phyloP scores from a whole-genome alignment of 768 basidiomycete genomes.

The Peribolospora baueri region DNA sequence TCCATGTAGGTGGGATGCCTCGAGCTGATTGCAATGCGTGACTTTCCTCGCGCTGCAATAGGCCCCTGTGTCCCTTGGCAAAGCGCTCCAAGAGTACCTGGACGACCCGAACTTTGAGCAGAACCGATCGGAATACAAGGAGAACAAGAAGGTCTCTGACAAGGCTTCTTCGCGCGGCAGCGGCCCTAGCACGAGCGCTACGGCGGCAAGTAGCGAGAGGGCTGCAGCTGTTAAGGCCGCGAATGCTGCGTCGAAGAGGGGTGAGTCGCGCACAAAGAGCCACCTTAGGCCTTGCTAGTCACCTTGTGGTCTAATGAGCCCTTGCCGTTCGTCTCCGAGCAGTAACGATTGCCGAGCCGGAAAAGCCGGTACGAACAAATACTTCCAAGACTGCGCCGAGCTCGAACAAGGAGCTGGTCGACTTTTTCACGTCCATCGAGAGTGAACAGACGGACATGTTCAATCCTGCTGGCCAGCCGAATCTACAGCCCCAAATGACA shows the following conservation, averaged over 20 bases:
- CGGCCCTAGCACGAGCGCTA: not conserved
- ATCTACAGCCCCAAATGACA: conserved; percentile 18
- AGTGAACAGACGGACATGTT: conserved; percentile 48
- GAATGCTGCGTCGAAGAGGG: conserved; percentile 8
- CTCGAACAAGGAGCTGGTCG: conserved; percentile 33
- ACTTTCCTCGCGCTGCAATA: conserved; percentile 17
- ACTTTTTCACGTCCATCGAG: conserved; percentile 81
- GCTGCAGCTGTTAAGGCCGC: not conserved
- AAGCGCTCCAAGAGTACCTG: conserved; percentile 80
- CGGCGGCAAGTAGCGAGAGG: not conserved
- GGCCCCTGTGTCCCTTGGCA: conserved; percentile 87
- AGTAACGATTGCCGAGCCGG: too few relatives aligned
- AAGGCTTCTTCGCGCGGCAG: conserved; percentile 11
- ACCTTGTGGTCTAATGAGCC: too few relatives aligned
- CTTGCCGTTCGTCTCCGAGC: too few relatives aligned
- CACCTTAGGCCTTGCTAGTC: too few relatives aligned
- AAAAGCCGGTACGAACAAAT: conserved; percentile 1
- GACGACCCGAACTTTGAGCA: conserved; percentile 92
- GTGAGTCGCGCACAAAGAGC: not conserved
- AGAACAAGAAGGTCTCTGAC: conserved; percentile 46
- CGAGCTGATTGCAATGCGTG: conserved; percentile 21
- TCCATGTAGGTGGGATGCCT: not conserved
- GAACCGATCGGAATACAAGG: conserved; percentile 74
- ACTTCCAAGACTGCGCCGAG: conserved; percentile 15
- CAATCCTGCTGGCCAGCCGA: conserved; percentile 26